Evolutionary conservation across 2,329 filamentous ascomycete species (phyloP), one percentile per base, ranked within the genome.

Genomic region (Pseudogymnoascus sp.): DNA sequence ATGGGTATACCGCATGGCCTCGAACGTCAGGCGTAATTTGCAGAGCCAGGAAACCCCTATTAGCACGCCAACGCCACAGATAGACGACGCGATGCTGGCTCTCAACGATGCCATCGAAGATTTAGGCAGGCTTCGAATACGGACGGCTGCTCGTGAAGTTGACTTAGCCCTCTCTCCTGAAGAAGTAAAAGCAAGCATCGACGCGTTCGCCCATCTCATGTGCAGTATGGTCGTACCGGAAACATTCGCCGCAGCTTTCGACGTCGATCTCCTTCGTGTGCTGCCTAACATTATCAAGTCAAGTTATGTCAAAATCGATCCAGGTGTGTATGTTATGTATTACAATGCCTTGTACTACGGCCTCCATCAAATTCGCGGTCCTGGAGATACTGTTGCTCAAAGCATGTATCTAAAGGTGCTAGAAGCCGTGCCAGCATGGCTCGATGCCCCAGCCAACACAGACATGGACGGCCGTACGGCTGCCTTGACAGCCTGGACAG

Each of bases 1-100:
- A 56, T 56, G 46, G 46, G 46, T 56, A 56, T 56, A 56, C n/a
- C 46, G 46, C 46, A 56, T 56, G 46, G 46, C 28, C 46, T 56
- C 46, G 26, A n/a, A 56, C 46, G 46, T 56, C 46, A 56, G 46
- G 26, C 46, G 46, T 56, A 56, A 56, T 33, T 56, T 56, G n/a
- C 46, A 56, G 46, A 56, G 46, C 12, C 46, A 56, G 28, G 46
- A 56, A 56, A 56, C 46, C 46, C 46, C 46, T 33, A 56, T 56
- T 19, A 19, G 46, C 28, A 56, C 46, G 10, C 46, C 46, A 31
- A 56, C 46, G n/a, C 46, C 46, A 19, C 46, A 28, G n/a, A 56
- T 56, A 56, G 46, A 56, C n/a, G 46, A 56, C 28, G 46, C 46
- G 28, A 56, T 56, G 46, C 7, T 56, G 16, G 11, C 46, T 33